Evolutionary conservation across 2,329 filamentous ascomycete species (phyloP).

Genomic region (Fusarium coffeatum): DNA sequence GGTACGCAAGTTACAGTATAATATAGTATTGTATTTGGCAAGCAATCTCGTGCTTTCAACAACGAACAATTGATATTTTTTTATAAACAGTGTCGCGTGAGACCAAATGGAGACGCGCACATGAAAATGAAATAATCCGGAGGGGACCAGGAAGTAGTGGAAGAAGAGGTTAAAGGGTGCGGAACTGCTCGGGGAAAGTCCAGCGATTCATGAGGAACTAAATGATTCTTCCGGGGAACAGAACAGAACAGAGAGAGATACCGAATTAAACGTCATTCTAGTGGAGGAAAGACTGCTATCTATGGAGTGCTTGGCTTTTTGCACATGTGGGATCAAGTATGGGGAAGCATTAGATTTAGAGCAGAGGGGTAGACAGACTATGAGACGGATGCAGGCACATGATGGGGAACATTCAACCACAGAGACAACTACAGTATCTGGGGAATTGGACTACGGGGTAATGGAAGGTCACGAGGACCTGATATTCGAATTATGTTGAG

Average conservation of each 20-base stretch:
- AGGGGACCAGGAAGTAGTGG: conserved; percentile 9
- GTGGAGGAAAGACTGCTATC: conserved; percentile 25
- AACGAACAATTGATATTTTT: conserved; percentile 10
- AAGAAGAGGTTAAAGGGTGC: conserved; percentile 30
- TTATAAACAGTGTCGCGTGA: conserved; percentile 25
- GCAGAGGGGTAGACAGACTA: conserved; percentile 10
- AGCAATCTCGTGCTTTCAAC: conserved; percentile 1
- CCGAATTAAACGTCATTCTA: conserved; percentile 37
- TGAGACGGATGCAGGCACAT: conserved; percentile 23
- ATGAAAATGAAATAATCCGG: conserved; percentile 29
- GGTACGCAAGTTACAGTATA: conserved; percentile 14
- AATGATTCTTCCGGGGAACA: conserved; percentile 26
- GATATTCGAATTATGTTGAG: background rate
- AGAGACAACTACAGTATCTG: conserved; percentile 19
- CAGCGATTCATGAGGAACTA: conserved; percentile 32
- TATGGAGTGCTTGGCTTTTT: conserved; percentile 12
- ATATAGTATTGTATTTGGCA: conserved; percentile 26
- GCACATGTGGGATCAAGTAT: conserved; percentile 40
- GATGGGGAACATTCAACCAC: conserved; percentile 31
- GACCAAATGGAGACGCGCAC: conserved; percentile 24
- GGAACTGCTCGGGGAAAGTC: conserved; percentile 38
- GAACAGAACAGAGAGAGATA: background rate
- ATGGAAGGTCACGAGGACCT: background rate
- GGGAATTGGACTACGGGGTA: conserved; percentile 8
- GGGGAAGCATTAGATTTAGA: conserved; percentile 31